Evolutionary conservation across 768 basidiomycete genomes (phyloP).

Genomic region (Ephemerocybe angulata): DNA sequence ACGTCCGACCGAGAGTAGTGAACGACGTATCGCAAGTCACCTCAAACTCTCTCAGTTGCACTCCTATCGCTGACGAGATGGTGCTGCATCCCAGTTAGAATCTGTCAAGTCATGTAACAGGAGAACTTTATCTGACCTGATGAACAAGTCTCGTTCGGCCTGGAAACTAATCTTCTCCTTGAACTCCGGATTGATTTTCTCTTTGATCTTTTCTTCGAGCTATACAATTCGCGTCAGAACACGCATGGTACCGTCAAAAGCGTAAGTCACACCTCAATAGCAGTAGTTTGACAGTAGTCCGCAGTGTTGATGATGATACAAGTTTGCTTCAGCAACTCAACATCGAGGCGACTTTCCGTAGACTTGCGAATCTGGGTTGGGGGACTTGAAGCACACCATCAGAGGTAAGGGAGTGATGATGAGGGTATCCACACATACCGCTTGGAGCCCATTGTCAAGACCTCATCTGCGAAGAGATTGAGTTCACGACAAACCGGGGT

Average conservation of each 20-base stretch:
- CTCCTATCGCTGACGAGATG: constrained; percentile 77
- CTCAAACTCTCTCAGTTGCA: constrained; percentile 83
- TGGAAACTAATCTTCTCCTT: constrained; percentile 81
- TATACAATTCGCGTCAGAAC: constrained; percentile 25
- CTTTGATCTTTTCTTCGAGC: constrained; percentile 90
- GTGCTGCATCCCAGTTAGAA: constrained; percentile 44
- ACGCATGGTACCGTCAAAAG: not conserved
- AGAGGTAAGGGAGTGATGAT: not conserved
- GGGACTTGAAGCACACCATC: constrained; percentile 29
- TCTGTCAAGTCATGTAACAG: not conserved
- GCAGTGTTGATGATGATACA: constrained; percentile 95
- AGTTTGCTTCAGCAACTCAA: constrained; percentile 71
- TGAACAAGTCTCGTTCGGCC: constrained; percentile 82
- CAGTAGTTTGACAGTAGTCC: constrained; percentile 93
- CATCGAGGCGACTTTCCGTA: constrained; percentile 73
- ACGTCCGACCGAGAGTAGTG: constrained; percentile 66
- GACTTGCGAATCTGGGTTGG: constrained; percentile 57
- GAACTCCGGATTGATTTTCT: constrained; percentile 72
- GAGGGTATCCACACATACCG: constrained; percentile 51
- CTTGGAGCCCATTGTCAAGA: constrained; percentile 71
- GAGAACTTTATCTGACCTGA: constrained; percentile 48
- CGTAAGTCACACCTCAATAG: constrained; percentile 59
- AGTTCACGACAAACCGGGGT: constrained; percentile 1
- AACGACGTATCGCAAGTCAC: constrained; percentile 77
- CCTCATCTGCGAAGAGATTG: constrained; percentile 64